phyloP scores from a whole-genome alignment of 2,329 filamentous ascomycete species.

The Alternaria sp. region DNA sequence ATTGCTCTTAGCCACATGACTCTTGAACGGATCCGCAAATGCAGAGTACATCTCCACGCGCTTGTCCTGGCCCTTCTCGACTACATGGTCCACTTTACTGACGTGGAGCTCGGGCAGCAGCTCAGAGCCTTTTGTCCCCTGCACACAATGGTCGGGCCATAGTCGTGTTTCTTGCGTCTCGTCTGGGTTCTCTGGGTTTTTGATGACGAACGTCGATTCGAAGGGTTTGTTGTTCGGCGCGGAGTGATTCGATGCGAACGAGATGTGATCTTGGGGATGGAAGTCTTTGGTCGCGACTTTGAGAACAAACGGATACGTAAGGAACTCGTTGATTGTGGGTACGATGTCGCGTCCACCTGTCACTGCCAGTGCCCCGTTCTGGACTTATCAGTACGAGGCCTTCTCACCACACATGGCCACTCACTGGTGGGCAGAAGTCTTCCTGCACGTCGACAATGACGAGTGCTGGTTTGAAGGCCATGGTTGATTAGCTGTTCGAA shows the following conservation, averaged over 20 bases:
- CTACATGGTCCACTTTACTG: constrained; percentile 67
- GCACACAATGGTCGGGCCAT: constrained; percentile 93
- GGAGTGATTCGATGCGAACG: constrained; percentile 83
- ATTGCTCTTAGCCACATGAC: constrained; percentile 67
- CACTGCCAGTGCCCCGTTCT: constrained; percentile 91
- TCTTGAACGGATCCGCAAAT: constrained; percentile 81
- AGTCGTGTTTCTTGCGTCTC: constrained; percentile 74
- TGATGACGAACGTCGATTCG: constrained; percentile 69
- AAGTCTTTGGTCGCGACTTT: constrained; percentile 92
- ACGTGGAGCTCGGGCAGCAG: constrained; percentile 76
- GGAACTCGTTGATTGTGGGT: constrained; percentile 76
- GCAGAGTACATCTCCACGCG: constrained; percentile 93
- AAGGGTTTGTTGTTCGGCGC: constrained; percentile 72
- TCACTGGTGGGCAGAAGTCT: constrained; percentile 91
- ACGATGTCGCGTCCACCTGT: constrained; percentile 74
- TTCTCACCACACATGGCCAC: constrained; percentile 35
- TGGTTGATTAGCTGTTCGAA: constrained; percentile 11
- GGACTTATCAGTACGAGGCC: constrained; percentile 26
- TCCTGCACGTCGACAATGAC: constrained; percentile 90
- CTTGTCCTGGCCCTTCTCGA: constrained; percentile 80
- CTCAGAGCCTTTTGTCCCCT: constrained; percentile 74
- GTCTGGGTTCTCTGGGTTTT: constrained; percentile 69
- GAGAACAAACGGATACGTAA: constrained; percentile 73
- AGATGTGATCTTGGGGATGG: constrained; percentile 84
- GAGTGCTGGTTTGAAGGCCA: constrained; percentile 61